A percentile compares a stretch with the other conserved stretches of the same genome.
Evolutionary conservation across 2,329 filamentous ascomycete species (phyloP).

Genomic region (Periconia digitata): DNA sequence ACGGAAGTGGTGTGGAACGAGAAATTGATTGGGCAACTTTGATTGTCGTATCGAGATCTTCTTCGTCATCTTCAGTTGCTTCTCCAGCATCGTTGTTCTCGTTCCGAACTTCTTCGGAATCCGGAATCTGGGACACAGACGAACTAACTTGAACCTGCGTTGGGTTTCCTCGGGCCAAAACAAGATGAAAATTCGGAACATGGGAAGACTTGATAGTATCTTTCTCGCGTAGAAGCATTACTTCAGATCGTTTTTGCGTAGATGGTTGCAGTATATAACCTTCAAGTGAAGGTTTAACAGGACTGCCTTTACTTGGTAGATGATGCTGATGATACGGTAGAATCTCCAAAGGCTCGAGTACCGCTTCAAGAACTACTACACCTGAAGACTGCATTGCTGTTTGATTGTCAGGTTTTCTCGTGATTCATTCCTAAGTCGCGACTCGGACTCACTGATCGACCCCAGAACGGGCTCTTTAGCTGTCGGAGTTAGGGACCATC

Average conservation of each 20-base stretch:
- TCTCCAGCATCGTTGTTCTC: conserved; percentile 14
- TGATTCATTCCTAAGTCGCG: too few relatives aligned
- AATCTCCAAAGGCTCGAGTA: conserved; percentile 19
- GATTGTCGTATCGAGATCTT: conserved; percentile 19
- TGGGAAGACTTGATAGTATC: conserved; percentile 24
- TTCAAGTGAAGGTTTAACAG: conserved; percentile 11
- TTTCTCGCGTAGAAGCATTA: conserved; percentile 30
- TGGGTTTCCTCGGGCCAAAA: conserved; percentile 17
- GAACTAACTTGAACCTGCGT: conserved; percentile 35
- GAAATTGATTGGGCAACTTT: conserved; percentile 13
- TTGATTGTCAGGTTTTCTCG: not conserved
- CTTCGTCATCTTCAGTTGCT: conserved; percentile 29
- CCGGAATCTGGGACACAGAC: conserved; percentile 17
- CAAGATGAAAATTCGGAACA: conserved; percentile 8
- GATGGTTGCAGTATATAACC: conserved; percentile 23
- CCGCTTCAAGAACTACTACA: conserved; percentile 33
- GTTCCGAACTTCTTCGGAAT: conserved; percentile 3
- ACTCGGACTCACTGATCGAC: not conserved
- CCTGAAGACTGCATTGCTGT: conserved; percentile 21
- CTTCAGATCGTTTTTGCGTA: conserved; percentile 17
- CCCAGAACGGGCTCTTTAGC: too few relatives aligned
- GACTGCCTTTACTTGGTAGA: not conserved
- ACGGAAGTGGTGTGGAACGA: conserved; percentile 26
- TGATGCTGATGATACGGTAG: conserved; percentile 11
- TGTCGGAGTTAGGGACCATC: not conserved